Evolutionary conservation across 495 filamentous ascomycete species (phyloP), one percentile per base, ranked within the genome.

Genomic region (Xylaria telfairii): DNA sequence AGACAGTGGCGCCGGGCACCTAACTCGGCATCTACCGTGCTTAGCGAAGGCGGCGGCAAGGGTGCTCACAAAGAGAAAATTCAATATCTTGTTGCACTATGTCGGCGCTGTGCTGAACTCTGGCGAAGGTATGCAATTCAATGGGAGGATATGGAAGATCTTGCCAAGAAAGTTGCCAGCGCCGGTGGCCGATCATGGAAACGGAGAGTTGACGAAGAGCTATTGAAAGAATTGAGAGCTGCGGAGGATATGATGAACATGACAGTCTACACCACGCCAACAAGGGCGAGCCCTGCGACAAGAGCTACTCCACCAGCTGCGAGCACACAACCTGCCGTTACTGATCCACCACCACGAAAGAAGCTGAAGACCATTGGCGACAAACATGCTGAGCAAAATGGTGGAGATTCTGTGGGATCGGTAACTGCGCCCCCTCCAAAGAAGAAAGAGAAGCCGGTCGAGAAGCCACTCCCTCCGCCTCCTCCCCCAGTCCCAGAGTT

Each of bases 101-200:
- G 96, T 79, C 84, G 92, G 65, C 90, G 95, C 7, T 99, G 96
- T 81, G 94, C 93, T 24, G 87, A 93, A 56, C 83, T 98, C 39
- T 99, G 96, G 96, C 88, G 96, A 41, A 92, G 95, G 68, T 98
- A 98, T 76, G 94, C 91, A 12, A 94, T 99, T 67, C 93, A 96
- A 70, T 99, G 93, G 89, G 96, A 98, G 77, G 92, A 96, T 73
- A 86, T 92, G n/a, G 96, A 98, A 66, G 96, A 98, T 72, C 86
- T 97, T 42, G 90, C 91, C 28, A 97, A 96, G 84, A 96, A 96
- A 83, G 90, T 96, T 64, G 90, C 90, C 4, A 89, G 90, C 64
- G 90, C 89, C 68, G 93, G 94, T 51, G 93, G 94, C 47, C 91
- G 93, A 69, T 92, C 92, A 2, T 94, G 91, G 92, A 94, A 95